Evolutionary conservation across 1,284 basidiomycete genomes (phyloP), one percentile per base, ranked within the genome.

Genomic region (Rhodotorula sp.): DNA sequence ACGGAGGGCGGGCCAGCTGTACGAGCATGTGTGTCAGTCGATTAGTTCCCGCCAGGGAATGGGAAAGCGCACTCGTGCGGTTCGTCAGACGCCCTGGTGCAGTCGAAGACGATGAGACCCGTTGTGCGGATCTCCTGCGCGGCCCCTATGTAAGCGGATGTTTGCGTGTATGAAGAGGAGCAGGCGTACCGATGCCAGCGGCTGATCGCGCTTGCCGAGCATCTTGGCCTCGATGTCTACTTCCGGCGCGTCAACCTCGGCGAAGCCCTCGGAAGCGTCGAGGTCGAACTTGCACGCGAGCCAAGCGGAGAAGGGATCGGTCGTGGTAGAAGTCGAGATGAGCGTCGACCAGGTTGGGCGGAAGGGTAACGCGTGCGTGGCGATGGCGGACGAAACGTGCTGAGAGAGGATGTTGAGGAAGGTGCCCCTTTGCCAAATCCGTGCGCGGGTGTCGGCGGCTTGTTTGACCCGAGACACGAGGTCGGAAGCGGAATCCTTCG

Each of bases 231-330:
- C 50, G 52, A 73, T 34, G 7, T 67, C 59, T 3, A 52, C 71
- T 4, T 61, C 34, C 27, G 61, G 41, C 27, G 59, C 61, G 7
- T 64, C 61, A 19, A 59, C n/a, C 13, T 46, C n/a, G 13, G 25
- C 64, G 7, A 17, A n/a, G 42, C 27, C 8, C 7, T 49, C 41
- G 1, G 44, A n/a, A 5, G 61, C 62, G 25, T 54, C 60, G 21
- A 74, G 62, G 25, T 61, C 70, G 17, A 76, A 68, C 49, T 76
- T 76, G 70, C 74, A 74, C 19, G 66, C 56, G 17, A 76, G 27
- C 73, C 73, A 76, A 3, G 57, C 64, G 13, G 68, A 63, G 55
- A 71, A 72, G 0, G 70, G 61, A 21, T 64, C 59, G 1, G 16
- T 13, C 1, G 27, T 42, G 0, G n/a, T 7, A 2, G 52, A 14